Base-by-base conservation (phyloP, 768 basidiomycete genomes). In the Pleurotus djamor region DNA sequence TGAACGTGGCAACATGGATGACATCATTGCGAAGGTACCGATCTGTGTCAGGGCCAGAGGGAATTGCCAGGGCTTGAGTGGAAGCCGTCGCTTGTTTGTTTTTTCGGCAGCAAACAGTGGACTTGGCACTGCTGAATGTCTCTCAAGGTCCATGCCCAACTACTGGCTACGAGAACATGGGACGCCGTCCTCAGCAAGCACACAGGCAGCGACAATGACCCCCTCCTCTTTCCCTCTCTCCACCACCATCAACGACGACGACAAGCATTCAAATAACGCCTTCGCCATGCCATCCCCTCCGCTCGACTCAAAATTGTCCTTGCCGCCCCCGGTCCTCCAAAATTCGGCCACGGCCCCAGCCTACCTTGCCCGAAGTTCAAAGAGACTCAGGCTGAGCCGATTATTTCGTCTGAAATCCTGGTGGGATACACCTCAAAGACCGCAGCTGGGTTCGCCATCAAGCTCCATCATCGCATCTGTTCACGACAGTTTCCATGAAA, bases 21-120 rank as follows among this genome's bases (percentile, higher is more conserved):
- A 56, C 54, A 56, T 56, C 54, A 56, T 56, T 7, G 45, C 16
- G 9, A 16, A 56, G 54, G 54, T 44, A 56, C 54, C 54, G 54
- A 56, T 56, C 54, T n/a, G 16, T 54, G 34, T 32, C 54, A 56
- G 54, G 54, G 54, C 44, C 54, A 41, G 33, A 43, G 54, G 54
- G 38, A 45, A 56, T 34, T 56, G 14, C 54, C 54, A 41, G 54
- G 49, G 49, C 49, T 35, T 50, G 49, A 50, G 49, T 50, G 10
- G 54, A 47, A 47, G 54, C 54, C 41, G 54, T 37, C 52, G 54
- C 54, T 56, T 44, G 54, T 56, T 56, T 56, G 54, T 56, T 56
- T 52, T 28, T 56, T 56, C 54, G 54, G 54, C 45, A 47, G 14
- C 45, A 47, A 47, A 47, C 45, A 10, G 12, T 47, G 17, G n/a